These are phyloP conservation scores for Amanita inopinata DNA, from an alignment of 768 basidiomycete genomes.

Conservation along the genomic window DNA sequence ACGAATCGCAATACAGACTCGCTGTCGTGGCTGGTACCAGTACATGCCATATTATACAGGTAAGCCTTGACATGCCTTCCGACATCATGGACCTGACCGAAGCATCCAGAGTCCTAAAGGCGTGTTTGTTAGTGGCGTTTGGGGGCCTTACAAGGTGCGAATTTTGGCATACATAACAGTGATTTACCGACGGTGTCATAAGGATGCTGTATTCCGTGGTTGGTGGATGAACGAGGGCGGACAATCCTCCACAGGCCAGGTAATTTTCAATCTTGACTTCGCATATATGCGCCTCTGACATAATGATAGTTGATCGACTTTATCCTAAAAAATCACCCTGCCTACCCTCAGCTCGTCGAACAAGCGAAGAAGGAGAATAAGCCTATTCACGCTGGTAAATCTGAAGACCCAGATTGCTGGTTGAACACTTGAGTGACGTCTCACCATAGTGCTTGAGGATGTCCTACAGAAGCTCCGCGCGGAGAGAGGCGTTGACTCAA, in stretches of 20 bases:
- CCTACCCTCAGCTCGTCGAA: slow-evolving; percentile 62
- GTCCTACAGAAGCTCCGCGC: slow-evolving; percentile 56
- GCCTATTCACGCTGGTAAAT: slow-evolving; percentile 48
- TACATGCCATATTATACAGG: slow-evolving; percentile 92
- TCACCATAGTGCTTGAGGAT: slow-evolving; percentile 54
- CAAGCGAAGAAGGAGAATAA: slow-evolving; percentile 48
- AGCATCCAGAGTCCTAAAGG: slow-evolving; percentile 57
- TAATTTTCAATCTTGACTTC: slow-evolving; percentile 17
- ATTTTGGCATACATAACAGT: neutral
- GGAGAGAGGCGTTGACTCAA: slow-evolving; percentile 44
- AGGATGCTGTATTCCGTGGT: slow-evolving; percentile 84
- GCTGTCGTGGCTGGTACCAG: slow-evolving; percentile 95
- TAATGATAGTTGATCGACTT: slow-evolving; percentile 79
- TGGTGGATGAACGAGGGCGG: slow-evolving; percentile 99
- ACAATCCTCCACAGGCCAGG: slow-evolving; percentile 96
- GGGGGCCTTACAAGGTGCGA: slow-evolving; percentile 77
- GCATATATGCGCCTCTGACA: neutral
- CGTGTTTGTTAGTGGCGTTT: slow-evolving; percentile 85
- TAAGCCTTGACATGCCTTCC: slow-evolving; percentile 16
- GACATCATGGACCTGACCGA: neutral
- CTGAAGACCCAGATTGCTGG: neutral
- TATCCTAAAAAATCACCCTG: slow-evolving; percentile 85
- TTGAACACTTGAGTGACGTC: neutral
- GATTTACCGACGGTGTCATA: slow-evolving; percentile 9
- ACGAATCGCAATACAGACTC: slow-evolving; percentile 72